A percentile compares a stretch with the other conserved stretches of the same genome.
Evolutionary conservation across 768 basidiomycete genomes (phyloP).

Genomic region (Lyophyllum semitale): DNA sequence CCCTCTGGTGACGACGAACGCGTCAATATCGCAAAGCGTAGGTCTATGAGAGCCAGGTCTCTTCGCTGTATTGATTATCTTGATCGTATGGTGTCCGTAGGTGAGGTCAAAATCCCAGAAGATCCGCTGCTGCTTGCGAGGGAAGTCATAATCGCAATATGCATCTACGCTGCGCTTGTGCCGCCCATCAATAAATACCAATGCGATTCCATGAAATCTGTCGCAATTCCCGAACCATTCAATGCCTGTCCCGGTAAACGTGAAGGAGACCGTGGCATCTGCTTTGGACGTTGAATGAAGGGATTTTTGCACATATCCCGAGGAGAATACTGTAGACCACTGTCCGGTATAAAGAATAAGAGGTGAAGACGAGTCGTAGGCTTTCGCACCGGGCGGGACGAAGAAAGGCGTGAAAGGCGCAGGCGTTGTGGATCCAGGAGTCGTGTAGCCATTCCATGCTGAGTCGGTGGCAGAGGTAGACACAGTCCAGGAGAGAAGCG

Average conservation of each 20-base stretch:
- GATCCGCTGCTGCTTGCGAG: conserved; percentile 59
- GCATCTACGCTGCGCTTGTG: conserved; percentile 46
- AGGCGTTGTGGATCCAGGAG: conserved; percentile 47
- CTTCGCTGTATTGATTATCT: conserved; percentile 57
- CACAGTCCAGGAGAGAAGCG: conserved; percentile 10
- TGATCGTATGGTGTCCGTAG: conserved; percentile 57
- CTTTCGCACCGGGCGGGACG: conserved; percentile 71
- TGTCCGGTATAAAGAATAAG: conserved; percentile 61
- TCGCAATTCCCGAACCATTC: conserved; percentile 76
- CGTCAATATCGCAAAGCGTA: conserved; percentile 57
- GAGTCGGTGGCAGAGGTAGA: conserved; percentile 32
- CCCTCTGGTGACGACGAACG: conserved; percentile 64
- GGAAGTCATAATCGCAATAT: conserved; percentile 31
- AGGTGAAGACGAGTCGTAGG: conserved; percentile 70
- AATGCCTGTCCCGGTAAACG: conserved; percentile 73
- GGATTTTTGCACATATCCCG: conserved; percentile 49
- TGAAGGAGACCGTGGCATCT: conserved; percentile 53
- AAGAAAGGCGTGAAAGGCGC: conserved; percentile 67
- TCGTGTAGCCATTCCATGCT: conserved; percentile 73
- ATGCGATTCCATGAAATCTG: conserved; percentile 52
- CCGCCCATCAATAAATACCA: conserved; percentile 61
- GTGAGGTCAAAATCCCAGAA: conserved; percentile 61
- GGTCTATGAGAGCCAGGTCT: conserved; percentile 34
- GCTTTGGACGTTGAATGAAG: conserved; percentile 50
- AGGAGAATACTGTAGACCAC: conserved; percentile 60